phyloP scores from a whole-genome alignment of 164 flowering plant species.

The Berberis thunbergii region DNA sequence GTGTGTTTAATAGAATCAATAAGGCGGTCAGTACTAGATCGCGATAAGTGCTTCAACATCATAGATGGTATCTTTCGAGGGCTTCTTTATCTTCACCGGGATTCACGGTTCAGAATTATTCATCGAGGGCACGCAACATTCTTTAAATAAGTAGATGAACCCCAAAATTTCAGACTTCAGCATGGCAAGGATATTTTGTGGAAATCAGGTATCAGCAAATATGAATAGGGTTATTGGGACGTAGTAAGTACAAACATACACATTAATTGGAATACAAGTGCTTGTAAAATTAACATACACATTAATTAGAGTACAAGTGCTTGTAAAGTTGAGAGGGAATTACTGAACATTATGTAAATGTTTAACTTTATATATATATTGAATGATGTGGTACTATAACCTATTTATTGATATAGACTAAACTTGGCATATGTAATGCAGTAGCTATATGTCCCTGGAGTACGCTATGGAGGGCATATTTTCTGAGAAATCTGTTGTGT shows the following conservation, averaged over 20 bases:
- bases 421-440: not conserved
- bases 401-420: not conserved
- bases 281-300: not conserved
- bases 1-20: not conserved
- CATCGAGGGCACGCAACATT: conserved; percentile 6
- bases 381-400: not conserved
- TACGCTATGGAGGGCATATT: conserved; percentile 12
- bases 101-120: not conserved
- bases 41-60: not conserved
- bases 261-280: not conserved
- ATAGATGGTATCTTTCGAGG: not conserved
- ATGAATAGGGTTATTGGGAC: conserved; percentile 1
- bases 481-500: conserved; percentile 10
- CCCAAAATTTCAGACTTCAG: conserved; percentile 3
- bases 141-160: not conserved
- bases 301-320: not conserved
- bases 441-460: conserved; percentile 12
- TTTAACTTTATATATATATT: no score
- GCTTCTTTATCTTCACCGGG: conserved; percentile 1
- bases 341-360: no score
- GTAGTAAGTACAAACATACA: not conserved
- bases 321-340: no score
- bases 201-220: not conserved
- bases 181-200: conserved; percentile 3
- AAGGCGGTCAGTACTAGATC: not conserved